Evolutionary conservation across 1,284 basidiomycete genomes (phyloP), one percentile per base, ranked within the genome.

Genomic region (Ustilago hordei): DNA sequence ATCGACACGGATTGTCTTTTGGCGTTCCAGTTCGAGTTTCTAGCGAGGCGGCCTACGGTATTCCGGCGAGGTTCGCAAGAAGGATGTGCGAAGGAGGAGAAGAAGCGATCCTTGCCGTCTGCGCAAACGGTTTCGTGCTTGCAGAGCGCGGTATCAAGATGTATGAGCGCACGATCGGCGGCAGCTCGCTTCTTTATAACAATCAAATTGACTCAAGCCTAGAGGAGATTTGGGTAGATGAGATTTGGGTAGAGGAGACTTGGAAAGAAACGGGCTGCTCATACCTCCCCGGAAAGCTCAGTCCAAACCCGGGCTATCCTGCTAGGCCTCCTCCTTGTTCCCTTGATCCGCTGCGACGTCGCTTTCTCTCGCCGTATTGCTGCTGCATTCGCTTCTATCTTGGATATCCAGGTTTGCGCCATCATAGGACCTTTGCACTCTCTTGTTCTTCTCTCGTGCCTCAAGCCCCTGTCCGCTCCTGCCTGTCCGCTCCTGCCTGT

Each of bases 221-320:
- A 28, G 23, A 23, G 23, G 23, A 23, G 23, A 23, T 23, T 23
- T 23, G 23, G 23, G 23, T 23, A n/a, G n/a, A n/a, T n/a, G n/a
- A n/a, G n/a, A n/a, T n/a, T n/a, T n/a, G n/a, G n/a, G n/a, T n/a
- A 23, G 23, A 23, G 23, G 23, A 23, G 23, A 23, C 23, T 23
- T 23, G 23, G 23, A 23, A 23, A 23, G 23, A 23, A 23, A 23
- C 23, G 23, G 23, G 23, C 23, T 23, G 23, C 23, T 23, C 23
- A 23, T 23, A 23, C 23, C 23, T 23, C 23, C 23, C 23, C 23
- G 23, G 23, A 23, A 23, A 23, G 2, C 38, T 50, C 28, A 50
- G 48, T 50, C 45, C 69, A 71, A 64, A 71, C 69, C 64, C 64
- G 56, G 63, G 56, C 48, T 19, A 36, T 23, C 23, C 58, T 53